Evolutionary conservation across 2,329 filamentous ascomycete species (phyloP), one percentile per base, ranked within the genome.

Genomic region (Hymenotorrendiella dingleyae): DNA sequence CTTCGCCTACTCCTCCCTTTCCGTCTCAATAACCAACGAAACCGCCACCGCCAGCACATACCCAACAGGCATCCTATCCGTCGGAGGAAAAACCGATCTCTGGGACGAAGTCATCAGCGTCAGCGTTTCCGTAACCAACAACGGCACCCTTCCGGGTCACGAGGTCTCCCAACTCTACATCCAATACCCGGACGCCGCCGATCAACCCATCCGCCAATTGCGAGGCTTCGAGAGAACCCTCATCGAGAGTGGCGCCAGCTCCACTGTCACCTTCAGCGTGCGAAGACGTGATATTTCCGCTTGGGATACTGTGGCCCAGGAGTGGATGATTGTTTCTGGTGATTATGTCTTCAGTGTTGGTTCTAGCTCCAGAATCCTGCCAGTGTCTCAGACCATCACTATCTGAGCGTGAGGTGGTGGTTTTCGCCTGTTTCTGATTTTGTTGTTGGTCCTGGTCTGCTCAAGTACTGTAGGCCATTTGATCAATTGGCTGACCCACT

Each of bases 181-280:
- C 5, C 87, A 88, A 36, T 86, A 86, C 0, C 74, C 82, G 1
- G 72, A 80, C 27, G 84, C 94, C 58, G 74, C 80, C 4, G 64
- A 70, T 3, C 67, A 71, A 17, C 70, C 29, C 20, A 10, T 32
- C 4, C 29, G 29, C 20, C 21, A 78, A 11, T 78, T 96, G 11
- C 81, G 90, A 45, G 82, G 82, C 42, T 96, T 96, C 57, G 85
- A 93, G 45, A 78, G 86, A 36, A 68, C 77, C 0, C 58, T 56
- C 2, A 56, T 84, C 10, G 49, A 58, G 1, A 66, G 72, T 0
- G 69, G 71, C 0, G 61, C 75, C 54, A 67, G 64, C 3, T 59
- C 64, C 4, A 60, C 59, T 1, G 58, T 78, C 4, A 62, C 51
- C 0, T 75, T 85, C 49, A 62, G 69, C 21, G 58, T 85, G 28